phyloP scores from a whole-genome alignment of 2,329 filamentous ascomycete species.

The Fusarium sp. region DNA sequence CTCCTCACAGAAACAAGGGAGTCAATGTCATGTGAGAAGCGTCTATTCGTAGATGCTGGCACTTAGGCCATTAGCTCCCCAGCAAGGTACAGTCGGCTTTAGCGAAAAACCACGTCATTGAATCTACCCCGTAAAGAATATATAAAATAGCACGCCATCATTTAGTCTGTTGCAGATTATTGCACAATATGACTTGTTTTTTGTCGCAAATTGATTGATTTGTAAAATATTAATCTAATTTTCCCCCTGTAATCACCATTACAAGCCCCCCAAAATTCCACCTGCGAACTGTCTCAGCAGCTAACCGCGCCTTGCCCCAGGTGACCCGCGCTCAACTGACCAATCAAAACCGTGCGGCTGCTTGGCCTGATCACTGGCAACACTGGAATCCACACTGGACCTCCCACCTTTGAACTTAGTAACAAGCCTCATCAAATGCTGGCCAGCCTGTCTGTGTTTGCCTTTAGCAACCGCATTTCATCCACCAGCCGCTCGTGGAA shows the following conservation, averaged over 20 bases:
- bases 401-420: slow-evolving; percentile 43
- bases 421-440: slow-evolving; percentile 28
- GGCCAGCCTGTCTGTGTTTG: slow-evolving; percentile 30
- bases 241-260: slow-evolving; percentile 3
- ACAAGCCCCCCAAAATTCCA: slow-evolving; percentile 8
- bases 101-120: slow-evolving; percentile 31
- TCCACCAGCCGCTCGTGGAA: slow-evolving; percentile 34
- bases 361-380: slow-evolving; percentile 37
- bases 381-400: slow-evolving; percentile 13
- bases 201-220: not conserved
- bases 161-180: not conserved
- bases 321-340: slow-evolving; percentile 34
- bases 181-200: not conserved
- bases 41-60: slow-evolving; percentile 4
- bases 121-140: slow-evolving; percentile 14
- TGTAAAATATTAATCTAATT: not conserved
- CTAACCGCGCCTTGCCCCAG: slow-evolving; percentile 38
- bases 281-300: slow-evolving; percentile 21
- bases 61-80: slow-evolving; percentile 12
- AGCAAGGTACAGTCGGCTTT: slow-evolving; percentile 28
- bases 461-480: slow-evolving; percentile 37
- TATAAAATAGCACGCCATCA: not conserved
- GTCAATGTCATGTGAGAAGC: slow-evolving; percentile 38
- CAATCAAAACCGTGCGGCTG: slow-evolving; percentile 39
- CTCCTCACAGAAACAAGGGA: not conserved